A percentile compares a stretch with the other conserved stretches of the same genome.
These are phyloP conservation scores for Chrysoporthe puriensis DNA, from an alignment of 2,329 filamentous ascomycete genomes.

Conservation along the genomic window DNA sequence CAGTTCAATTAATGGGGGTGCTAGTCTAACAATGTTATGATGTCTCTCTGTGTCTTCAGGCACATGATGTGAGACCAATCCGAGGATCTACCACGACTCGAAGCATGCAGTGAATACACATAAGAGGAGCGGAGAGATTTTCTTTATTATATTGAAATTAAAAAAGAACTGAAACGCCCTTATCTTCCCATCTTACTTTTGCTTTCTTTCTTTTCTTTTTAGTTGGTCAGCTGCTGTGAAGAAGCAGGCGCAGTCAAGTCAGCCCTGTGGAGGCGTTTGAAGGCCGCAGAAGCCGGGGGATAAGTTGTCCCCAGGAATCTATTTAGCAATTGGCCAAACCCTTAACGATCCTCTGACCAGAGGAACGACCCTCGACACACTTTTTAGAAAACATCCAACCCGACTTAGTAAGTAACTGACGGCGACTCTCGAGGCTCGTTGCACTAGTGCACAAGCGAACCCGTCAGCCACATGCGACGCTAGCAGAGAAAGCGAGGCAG, in stretches of 20 bases:
- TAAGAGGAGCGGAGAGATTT: too few species aligned
- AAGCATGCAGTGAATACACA: too few species aligned
- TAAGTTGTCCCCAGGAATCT: neutral
- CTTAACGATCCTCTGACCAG: neutral
- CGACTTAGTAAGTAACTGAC: neutral
- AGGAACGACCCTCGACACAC: neutral
- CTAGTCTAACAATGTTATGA: too few species aligned
- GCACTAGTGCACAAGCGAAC: neutral
- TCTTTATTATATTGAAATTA: too few species aligned
- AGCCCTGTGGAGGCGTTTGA: constrained; percentile 4
- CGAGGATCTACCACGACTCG: too few species aligned
- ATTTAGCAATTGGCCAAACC: neutral
- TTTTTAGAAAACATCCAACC: neutral
- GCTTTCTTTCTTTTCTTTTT: too few species aligned
- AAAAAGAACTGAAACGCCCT: too few species aligned
- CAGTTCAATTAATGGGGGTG: too few species aligned
- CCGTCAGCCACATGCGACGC: neutral
- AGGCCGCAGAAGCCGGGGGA: neutral
- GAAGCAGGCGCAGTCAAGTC: neutral
- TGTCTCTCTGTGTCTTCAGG: too few species aligned
- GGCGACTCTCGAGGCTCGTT: neutral
- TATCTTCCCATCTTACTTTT: too few species aligned
- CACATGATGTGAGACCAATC: too few species aligned
- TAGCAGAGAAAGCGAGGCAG: neutral
- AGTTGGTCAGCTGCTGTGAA: neutral